phyloP scores from a whole-genome alignment of 495 filamentous ascomycete genomes.

The Daldinia concentrica region DNA sequence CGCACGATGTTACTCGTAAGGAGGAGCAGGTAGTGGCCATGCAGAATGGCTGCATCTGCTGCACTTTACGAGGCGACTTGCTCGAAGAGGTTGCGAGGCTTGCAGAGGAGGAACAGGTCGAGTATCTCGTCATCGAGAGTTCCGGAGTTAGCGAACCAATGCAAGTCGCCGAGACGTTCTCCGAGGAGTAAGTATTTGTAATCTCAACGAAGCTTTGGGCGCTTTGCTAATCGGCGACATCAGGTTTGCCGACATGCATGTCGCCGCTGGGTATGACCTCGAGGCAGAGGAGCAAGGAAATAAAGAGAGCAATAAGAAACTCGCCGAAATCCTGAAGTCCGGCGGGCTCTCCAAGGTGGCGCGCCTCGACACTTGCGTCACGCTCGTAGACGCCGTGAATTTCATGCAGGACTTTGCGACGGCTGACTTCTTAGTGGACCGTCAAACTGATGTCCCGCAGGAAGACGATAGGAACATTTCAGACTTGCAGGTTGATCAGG shows the following conservation, averaged over 20 bases:
- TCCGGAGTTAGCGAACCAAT: slow-evolving; percentile 70
- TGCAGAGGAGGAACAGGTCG: slow-evolving; percentile 57
- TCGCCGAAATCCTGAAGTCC: slow-evolving; percentile 45
- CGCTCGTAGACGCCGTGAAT: slow-evolving; percentile 67
- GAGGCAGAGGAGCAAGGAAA: background rate
- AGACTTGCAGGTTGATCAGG: slow-evolving; percentile 69
- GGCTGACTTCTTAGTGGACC: slow-evolving; percentile 63
- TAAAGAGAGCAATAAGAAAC: background rate
- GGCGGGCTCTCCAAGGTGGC: slow-evolving; percentile 64
- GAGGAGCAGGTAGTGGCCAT: slow-evolving; percentile 67
- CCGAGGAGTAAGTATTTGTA: slow-evolving; percentile 54
- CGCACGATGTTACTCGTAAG: slow-evolving; percentile 51
- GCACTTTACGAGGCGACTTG: slow-evolving; percentile 66
- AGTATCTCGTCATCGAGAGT: slow-evolving; percentile 70
- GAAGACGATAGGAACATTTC: slow-evolving; percentile 70
- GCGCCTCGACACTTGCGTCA: slow-evolving; percentile 67
- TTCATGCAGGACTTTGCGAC: slow-evolving; percentile 67
- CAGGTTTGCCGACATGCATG: background rate
- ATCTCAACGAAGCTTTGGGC: background rate
- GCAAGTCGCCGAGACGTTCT: slow-evolving; percentile 71
- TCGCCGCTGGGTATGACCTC: background rate
- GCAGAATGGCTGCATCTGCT: slow-evolving; percentile 72
- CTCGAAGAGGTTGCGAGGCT: slow-evolving; percentile 63
- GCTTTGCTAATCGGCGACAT: background rate
- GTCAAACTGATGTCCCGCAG: slow-evolving; percentile 51